Evolutionary conservation across 176 grass and related monocot genomes (phyloP).

Genomic region (Ampelocalamus luodianensis): DNA sequence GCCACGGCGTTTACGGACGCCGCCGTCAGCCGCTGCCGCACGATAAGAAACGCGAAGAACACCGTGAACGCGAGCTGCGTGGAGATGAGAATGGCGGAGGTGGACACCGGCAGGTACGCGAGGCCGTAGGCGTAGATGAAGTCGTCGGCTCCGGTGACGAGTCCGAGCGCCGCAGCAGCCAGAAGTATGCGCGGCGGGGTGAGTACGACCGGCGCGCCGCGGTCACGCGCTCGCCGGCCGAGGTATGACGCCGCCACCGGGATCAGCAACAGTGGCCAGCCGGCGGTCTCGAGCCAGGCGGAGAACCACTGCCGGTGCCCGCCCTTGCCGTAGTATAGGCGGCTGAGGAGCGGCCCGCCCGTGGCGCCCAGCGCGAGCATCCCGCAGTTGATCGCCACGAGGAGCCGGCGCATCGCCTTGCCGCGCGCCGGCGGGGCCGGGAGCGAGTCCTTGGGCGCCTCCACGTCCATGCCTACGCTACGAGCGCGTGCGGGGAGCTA

Average conservation of each 20-base stretch:
- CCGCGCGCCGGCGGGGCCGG: neutral
- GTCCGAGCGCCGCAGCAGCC: slow-evolving; percentile 43
- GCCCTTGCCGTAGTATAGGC: slow-evolving; percentile 71
- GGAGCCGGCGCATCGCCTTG: slow-evolving; percentile 32
- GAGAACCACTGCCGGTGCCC: slow-evolving; percentile 67
- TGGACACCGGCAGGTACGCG: slow-evolving; percentile 67
- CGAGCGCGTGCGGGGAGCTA: neutral
- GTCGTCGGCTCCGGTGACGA: slow-evolving; percentile 64
- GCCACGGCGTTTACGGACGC: slow-evolving; percentile 64
- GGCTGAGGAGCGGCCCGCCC: slow-evolving; percentile 61
- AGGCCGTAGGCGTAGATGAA: slow-evolving; percentile 74
- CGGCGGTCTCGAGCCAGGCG: slow-evolving; percentile 56
- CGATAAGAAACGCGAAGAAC: slow-evolving; percentile 68
- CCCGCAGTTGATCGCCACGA: slow-evolving; percentile 61
- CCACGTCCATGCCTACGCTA: slow-evolving; percentile 48
- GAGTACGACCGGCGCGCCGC: slow-evolving; percentile 32
- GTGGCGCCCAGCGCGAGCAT: slow-evolving; percentile 57
- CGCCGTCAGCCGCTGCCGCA: slow-evolving; percentile 67
- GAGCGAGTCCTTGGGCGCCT: slow-evolving; percentile 29
- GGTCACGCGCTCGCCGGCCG: slow-evolving; percentile 28
- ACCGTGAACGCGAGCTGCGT: slow-evolving; percentile 81
- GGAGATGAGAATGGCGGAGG: slow-evolving; percentile 74
- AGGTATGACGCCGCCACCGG: slow-evolving; percentile 45
- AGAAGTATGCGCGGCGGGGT: slow-evolving; percentile 49
- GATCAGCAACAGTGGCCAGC: slow-evolving; percentile 63